Conservation (phyloP, 2,329 filamentous ascomycete species). For the Fusarium agapanthi region DNA sequence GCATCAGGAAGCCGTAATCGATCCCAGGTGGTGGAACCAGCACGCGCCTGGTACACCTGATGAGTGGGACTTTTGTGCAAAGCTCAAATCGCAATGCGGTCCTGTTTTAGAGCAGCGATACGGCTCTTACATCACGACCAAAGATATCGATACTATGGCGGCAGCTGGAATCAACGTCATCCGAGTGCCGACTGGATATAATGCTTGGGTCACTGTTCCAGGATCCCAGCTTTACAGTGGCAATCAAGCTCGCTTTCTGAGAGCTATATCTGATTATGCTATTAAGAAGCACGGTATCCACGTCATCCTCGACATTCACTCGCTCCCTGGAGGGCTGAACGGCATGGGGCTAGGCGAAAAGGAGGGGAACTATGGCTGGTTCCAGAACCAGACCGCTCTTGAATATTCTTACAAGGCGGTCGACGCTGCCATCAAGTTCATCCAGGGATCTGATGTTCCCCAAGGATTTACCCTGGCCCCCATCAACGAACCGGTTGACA, state of each 20-base stretch:
- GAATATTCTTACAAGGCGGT: background rate
- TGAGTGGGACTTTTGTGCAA: background rate
- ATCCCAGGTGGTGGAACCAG: background rate
- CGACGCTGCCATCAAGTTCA: background rate
- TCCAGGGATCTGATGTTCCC: background rate
- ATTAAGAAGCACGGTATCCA: background rate
- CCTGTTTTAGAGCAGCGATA: background rate
- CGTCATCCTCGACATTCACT: background rate
- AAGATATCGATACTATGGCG: background rate
- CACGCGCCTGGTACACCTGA: background rate
- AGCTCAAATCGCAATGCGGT: background rate
- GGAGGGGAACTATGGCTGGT: background rate
- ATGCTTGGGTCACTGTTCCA: background rate
- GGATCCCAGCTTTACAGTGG: background rate
- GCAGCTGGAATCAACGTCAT: background rate
- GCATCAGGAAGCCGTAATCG: background rate
- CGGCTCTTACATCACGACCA: background rate
- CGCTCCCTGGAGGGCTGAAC: background rate
- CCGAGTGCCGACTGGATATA: background rate
- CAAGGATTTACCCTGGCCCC: background rate
- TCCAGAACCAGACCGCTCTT: background rate
- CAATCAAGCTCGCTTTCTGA: background rate
- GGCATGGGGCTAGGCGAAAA: background rate
- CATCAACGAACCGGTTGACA: background rate
- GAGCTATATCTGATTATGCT: background rate